Percentiles rank a stretch among this genome's conserved stretches.
Evolutionary conservation across 225 moss, liverwort and hornwort species (phyloP).

Genomic region (Marchantia paleacea): DNA sequence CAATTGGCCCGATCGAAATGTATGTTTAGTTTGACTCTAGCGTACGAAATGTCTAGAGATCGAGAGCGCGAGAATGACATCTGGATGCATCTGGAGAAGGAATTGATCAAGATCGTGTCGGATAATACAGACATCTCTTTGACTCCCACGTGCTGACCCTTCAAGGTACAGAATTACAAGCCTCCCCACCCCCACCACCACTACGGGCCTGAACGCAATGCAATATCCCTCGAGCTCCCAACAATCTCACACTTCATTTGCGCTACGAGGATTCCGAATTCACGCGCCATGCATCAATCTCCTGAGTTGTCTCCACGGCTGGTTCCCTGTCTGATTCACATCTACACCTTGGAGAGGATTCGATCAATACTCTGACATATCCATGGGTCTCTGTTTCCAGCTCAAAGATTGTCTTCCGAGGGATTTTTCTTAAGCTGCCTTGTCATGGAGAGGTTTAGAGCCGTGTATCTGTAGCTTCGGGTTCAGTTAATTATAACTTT

Average conservation of each 20-base stretch:
- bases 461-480: too few species aligned
- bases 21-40: background rate
- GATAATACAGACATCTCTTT: background rate
- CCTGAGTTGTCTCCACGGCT: too few species aligned
- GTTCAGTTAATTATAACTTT: background rate
- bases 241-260: background rate
- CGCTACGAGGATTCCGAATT: background rate
- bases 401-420: background rate
- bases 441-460: background rate
- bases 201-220: too few species aligned
- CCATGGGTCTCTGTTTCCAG: background rate
- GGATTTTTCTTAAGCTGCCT: background rate
- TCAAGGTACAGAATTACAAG: background rate
- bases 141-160: background rate
- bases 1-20: background rate
- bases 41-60: background rate
- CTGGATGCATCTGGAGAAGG: conserved; percentile 1
- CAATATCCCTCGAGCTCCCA: background rate
- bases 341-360: background rate
- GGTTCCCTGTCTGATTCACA: too few species aligned
- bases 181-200: background rate
- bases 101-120: conserved; percentile 7
- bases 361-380: background rate
- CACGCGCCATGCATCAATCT: background rate
- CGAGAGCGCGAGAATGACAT: conserved; percentile 7